Base-by-base conservation (phyloP, 768 basidiomycete genomes). In the Sarcodon sp. region DNA sequence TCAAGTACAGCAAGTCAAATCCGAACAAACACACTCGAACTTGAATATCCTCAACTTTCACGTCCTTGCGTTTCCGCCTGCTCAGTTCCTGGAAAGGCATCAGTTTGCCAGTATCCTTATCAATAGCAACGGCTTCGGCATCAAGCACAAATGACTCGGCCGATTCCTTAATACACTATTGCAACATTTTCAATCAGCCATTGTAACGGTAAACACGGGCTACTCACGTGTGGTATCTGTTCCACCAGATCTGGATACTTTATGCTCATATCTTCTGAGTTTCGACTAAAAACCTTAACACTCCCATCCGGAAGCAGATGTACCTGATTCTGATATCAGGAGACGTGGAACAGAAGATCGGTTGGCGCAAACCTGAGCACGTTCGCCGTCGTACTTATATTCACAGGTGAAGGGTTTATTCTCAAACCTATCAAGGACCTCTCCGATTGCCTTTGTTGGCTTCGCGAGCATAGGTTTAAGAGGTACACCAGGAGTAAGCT, bases 401-500 rank as follows among this genome's bases (percentile, higher is more conserved):
- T 99, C 96, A 66, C 93, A 98, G 7, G 96, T 97, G 61, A 99
- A 98, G 47, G 74, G 77, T 64, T 92, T 93, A 59, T 80, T 82
- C 64, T 99, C 96, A 59, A 98, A 99, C 49, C 92, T 72, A 66
- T 99, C 94, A 16, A 99, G 75, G 15, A 99, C 94, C 65, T 98
- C 94, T 11, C 89, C 83, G 54, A 99, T 98, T 3, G 96, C 96
- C 65, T 99, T 99, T 0, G 94, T 98, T 7, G 96, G 96, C 64
- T 98, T 99, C 12, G 96, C 96, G 46, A 99, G 71, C 96, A 99
- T 99, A 11, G 96, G 96, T 58, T 99, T 99, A 34, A 99, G 70
- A 1, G 96, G 96, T 34, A 98, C 83, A 51, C 94, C 94, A 11
- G 96, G 93, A 8, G 89, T 93, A 13, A 99, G 75, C 61, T 87